Conservation (phyloP, 140 eudicot species). For the Oenanthe javanica region DNA sequence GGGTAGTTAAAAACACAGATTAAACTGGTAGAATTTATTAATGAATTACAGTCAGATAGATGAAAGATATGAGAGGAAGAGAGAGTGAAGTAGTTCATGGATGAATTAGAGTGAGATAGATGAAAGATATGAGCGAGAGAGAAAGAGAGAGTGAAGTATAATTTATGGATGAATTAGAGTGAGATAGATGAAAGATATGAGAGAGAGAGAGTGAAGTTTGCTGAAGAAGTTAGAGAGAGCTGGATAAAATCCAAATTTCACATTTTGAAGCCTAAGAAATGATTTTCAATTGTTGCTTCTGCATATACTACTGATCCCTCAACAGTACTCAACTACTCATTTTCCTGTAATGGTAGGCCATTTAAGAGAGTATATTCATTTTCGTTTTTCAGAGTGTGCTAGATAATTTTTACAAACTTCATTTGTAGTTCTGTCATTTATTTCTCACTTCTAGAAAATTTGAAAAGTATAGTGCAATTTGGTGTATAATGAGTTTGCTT, state of each 20-base stretch:
- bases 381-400: neutral
- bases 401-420: neutral
- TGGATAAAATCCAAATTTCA: neutral
- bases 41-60: neutral
- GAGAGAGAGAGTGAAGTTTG: neutral
- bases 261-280: neutral
- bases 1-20: neutral
- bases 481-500: neutral
- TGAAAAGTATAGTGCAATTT: neutral
- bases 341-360: neutral
- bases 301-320: neutral
- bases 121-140: too few species aligned
- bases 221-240: neutral
- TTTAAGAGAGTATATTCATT: neutral
- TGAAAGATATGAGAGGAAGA: too few species aligned
- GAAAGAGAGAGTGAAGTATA: too few species aligned
- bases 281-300: neutral
- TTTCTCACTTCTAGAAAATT: neutral
- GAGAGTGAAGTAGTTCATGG: too few species aligned
- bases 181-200: too few species aligned
- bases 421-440: neutral
- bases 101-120: too few species aligned
- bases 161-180: too few species aligned
- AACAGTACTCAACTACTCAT: neutral
- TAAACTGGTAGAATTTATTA: neutral